Conservation (phyloP, 2,329 filamentous ascomycete species). For the Thielaviopsis euricoi region DNA sequence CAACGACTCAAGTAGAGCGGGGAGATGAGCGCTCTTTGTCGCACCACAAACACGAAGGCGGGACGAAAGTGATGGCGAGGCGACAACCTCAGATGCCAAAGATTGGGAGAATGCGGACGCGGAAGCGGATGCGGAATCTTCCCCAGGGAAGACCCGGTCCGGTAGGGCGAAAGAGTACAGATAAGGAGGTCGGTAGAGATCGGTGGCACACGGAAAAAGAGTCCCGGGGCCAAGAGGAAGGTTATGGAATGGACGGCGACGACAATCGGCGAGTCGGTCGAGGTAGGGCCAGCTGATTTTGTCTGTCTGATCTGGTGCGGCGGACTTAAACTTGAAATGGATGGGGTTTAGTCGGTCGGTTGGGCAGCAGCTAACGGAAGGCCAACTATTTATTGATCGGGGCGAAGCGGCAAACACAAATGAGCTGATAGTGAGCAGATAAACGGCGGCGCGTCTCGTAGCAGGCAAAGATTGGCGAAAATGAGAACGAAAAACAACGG, state of each 20-base stretch:
- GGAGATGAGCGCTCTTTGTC: too few relatives aligned
- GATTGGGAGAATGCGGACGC: background rate
- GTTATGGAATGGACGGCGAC: background rate
- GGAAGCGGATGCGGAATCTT: conserved; percentile 9
- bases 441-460: background rate
- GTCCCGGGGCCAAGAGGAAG: background rate
- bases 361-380: too few relatives aligned
- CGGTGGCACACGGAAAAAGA: background rate
- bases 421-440: background rate
- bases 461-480: background rate
- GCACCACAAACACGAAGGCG: background rate
- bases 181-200: background rate
- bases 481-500: too few relatives aligned
- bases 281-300: background rate
- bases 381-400: too few relatives aligned
- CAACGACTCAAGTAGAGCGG: background rate
- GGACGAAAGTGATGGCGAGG: background rate
- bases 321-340: background rate
- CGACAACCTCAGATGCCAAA: background rate
- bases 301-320: too few relatives aligned
- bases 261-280: background rate
- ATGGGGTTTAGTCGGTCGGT: background rate
- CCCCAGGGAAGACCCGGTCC: conserved; percentile 10
- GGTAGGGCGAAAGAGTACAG: background rate
- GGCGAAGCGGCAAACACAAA: background rate